Base-by-base conservation (phyloP, 2,329 filamentous ascomycete genomes). In the Fusarium transvaalense region DNA sequence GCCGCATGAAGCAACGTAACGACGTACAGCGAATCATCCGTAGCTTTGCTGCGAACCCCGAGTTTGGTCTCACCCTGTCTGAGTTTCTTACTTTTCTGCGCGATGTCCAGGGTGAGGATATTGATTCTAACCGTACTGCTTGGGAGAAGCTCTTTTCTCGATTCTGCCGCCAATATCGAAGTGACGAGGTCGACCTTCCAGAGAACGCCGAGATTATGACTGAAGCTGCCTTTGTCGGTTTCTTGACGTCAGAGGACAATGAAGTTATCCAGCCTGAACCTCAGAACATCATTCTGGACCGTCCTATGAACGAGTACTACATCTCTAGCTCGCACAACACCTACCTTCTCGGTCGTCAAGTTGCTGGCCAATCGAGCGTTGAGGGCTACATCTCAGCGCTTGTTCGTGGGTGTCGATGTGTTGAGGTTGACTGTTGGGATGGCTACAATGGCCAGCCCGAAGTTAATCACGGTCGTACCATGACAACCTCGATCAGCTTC, bases 241-340 rank as follows among this genome's bases (percentile, higher is more conserved):
- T 91, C 74, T 82, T 97, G 14, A 87, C 89, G 15, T 97, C 93
- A 0, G 86, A 87, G 43, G 86, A 89, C 71, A 97, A 97, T 75
- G 84, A 88, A 3, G 85, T 92, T 4, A 85, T 93, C 41, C 81
- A 86, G 29, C 85, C 86, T 41, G 84, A 86, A 64, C 86, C 88
- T n/a, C 79, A 86, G 14, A 81, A 88, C 29, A 88, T 89, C 56
- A 83, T 83, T 8, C 88, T 97, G 56, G 89, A 97, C 75, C 89
- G 92, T 25, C 96, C 96, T 0, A 83, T 98, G 77, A 97, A 97
- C 77, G 95, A 98, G 77, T 99, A 99, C 79, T 97, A 94, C 82
- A 96, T 99, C 71, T 98, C 95, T 2, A 97, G 94, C 82, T 98
- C 96, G 2, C 96, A 99, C 84, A 99, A 99, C 80, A 99, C 96